Base-by-base conservation (phyloP, 139 green algal species). In the Deuterostichococcus epilithicus region DNA sequence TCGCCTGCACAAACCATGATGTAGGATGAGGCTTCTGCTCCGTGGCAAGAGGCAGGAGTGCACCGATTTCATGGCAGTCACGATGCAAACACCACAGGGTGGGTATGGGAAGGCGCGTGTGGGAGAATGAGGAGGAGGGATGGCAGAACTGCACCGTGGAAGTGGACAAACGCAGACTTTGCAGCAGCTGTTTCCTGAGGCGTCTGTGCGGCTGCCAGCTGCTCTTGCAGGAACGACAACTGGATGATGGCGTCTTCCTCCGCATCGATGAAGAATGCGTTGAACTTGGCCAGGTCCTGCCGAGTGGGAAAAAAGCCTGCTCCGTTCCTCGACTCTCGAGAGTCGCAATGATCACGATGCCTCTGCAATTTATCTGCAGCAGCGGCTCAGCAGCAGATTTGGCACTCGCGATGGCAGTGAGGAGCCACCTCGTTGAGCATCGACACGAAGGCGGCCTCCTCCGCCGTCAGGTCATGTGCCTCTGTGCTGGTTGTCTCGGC, bases 161-260 rank as follows among this genome's bases (percentile, higher is more conserved):
- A 78, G 68, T 83, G 70, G 3, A 81, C 72, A 39, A 84, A 67
- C 30, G 32, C 33, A 76, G 28, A 5, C 20, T 36, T 23, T 8
- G 23, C 73, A n/a, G 66, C 65, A 6, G 74, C 74, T 20, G 44
- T 30, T 5, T 28, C 32, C 67, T 59, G 37, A 45, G 42, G 72
- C 36, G 66, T 47, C 22, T 1, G 8, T 60, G 72, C 30, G 5
- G 68, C 34, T 42, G 36, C 10, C 26, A 77, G 68, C 34, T 63
- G 52, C 60, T 89, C 77, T 37, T 82, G 23, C 59, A 90, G 74
- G 6, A 30, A 38, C 52, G 89, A 84, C 74, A 95, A 78, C 78
- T 81, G 76, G n/a, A 97, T 95, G 33, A 97, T 85, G 5, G 72
- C 81, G 30, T 94, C 87, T 74, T 97, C 92, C 82, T 97, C 92